A percentile compares a stretch with the other conserved stretches of the same genome.
Evolutionary conservation across 2,329 filamentous ascomycete genomes (phyloP).

Genomic region (Cladosporium velox): DNA sequence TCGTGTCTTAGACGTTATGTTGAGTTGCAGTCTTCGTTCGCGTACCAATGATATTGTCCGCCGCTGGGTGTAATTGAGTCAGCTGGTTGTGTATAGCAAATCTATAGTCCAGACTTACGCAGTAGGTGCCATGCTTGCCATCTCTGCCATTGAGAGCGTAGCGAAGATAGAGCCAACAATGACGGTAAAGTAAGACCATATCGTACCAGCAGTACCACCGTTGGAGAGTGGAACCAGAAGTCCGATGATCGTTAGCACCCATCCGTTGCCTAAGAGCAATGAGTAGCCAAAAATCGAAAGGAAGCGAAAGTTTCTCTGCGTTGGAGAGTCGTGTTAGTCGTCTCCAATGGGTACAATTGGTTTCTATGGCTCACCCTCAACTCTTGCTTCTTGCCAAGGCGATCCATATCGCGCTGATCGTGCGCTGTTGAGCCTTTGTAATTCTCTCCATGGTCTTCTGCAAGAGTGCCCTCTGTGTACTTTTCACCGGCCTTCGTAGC

Average conservation of each 20-base stretch:
- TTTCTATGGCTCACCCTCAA: not conserved
- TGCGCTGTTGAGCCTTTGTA: slow-evolving; percentile 6
- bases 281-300: slow-evolving; percentile 31
- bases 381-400: slow-evolving; percentile 23
- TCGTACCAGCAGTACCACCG: slow-evolving; percentile 36
- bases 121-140: slow-evolving; percentile 38
- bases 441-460: not conserved
- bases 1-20: too few relatives aligned
- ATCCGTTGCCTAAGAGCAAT: slow-evolving; percentile 23
- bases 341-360: too few relatives aligned
- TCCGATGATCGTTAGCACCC: slow-evolving; percentile 25
- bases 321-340: too few relatives aligned
- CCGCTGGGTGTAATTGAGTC: slow-evolving; percentile 23
- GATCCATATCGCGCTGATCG: slow-evolving; percentile 22
- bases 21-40: too few relatives aligned
- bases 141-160: slow-evolving; percentile 37
- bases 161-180: slow-evolving; percentile 31
- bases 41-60: slow-evolving; percentile 34
- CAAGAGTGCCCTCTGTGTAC: not conserved
- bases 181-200: slow-evolving; percentile 37
- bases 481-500: too few relatives aligned
- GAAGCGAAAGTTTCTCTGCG: slow-evolving; percentile 29
- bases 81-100: not conserved
- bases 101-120: not conserved
- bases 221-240: slow-evolving; percentile 27